Conservation (phyloP, 2,329 filamentous ascomycete species). For the Scedosporium aurantiacum region DNA sequence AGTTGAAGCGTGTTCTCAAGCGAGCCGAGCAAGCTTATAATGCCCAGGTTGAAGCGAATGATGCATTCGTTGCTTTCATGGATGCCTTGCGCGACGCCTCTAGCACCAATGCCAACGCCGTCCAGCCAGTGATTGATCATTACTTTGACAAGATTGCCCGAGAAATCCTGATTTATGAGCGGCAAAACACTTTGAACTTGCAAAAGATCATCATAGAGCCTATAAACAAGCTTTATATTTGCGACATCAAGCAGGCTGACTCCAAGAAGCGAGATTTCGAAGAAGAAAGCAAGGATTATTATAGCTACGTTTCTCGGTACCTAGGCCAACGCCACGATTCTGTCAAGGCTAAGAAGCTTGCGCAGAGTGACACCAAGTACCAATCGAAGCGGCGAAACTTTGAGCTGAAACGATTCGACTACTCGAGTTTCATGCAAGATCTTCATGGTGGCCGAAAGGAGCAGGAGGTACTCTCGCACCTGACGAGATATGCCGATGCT, state of each 20-base stretch:
- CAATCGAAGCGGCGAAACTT: slow-evolving; percentile 89
- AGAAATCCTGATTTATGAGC: slow-evolving; percentile 81
- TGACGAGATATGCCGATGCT: slow-evolving; percentile 86
- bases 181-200: slow-evolving; percentile 69
- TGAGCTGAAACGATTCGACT: slow-evolving; percentile 95
- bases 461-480: slow-evolving; percentile 86
- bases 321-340: slow-evolving; percentile 94
- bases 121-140: slow-evolving; percentile 93
- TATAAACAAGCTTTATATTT: slow-evolving; percentile 77
- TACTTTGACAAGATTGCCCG: slow-evolving; percentile 96
- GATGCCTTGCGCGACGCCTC: slow-evolving; percentile 80
- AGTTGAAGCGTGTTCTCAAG: slow-evolving; percentile 94
- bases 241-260: slow-evolving; percentile 97
- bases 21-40: slow-evolving; percentile 80
- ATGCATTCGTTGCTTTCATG: slow-evolving; percentile 71
- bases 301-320: slow-evolving; percentile 88
- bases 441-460: slow-evolving; percentile 98
- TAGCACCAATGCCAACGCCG: slow-evolving; percentile 83
- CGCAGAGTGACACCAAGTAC: slow-evolving; percentile 91
- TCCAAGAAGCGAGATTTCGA: slow-evolving; percentile 96
- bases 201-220: slow-evolving; percentile 94
- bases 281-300: slow-evolving; percentile 97
- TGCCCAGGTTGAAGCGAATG: slow-evolving; percentile 75
- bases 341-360: slow-evolving; percentile 92
- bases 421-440: slow-evolving; percentile 98